These are phyloP conservation scores for Pyrenophora graminea DNA, from an alignment of 2,329 filamentous ascomycete genomes.

Conservation along the genomic window DNA sequence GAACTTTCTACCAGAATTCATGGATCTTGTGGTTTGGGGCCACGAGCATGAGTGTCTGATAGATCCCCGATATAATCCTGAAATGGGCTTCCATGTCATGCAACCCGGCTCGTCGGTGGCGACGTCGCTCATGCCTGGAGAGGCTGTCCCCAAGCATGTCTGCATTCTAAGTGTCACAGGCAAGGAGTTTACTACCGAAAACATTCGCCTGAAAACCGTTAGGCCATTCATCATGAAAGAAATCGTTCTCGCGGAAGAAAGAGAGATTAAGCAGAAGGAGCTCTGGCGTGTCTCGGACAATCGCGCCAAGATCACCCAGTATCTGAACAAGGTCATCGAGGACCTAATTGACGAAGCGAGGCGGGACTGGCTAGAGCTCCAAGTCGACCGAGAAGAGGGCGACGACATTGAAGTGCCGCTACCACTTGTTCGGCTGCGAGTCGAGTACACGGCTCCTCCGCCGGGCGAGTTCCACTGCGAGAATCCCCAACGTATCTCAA, in stretches of 20 bases:
- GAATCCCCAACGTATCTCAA: slow-evolving; percentile 95
- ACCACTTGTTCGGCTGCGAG: slow-evolving; percentile 84
- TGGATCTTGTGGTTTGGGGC: slow-evolving; percentile 93
- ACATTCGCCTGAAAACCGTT: slow-evolving; percentile 83
- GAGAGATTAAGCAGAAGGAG: slow-evolving; percentile 73
- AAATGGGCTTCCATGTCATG: slow-evolving; percentile 93
- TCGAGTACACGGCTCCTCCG: slow-evolving; percentile 85
- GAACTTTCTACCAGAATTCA: slow-evolving; percentile 85
- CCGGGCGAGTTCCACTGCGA: slow-evolving; percentile 87
- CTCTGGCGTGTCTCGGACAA: slow-evolving; percentile 84
- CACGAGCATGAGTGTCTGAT: slow-evolving; percentile 97
- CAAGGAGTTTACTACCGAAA: slow-evolving; percentile 77
- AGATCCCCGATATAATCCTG: slow-evolving; percentile 78
- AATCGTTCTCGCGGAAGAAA: slow-evolving; percentile 75
- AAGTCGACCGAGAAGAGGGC: slow-evolving; percentile 57
- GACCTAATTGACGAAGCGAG: slow-evolving; percentile 86
- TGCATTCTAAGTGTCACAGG: slow-evolving; percentile 83
- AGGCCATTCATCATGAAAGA: slow-evolving; percentile 89
- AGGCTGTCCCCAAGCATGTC: slow-evolving; percentile 89
- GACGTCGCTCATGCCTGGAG: slow-evolving; percentile 86
- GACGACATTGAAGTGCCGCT: slow-evolving; percentile 68
- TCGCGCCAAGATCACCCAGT: slow-evolving; percentile 74
- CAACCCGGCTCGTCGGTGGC: slow-evolving; percentile 96
- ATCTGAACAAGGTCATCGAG: slow-evolving; percentile 77
- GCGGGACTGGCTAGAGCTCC: slow-evolving; percentile 77